phyloP scores from a whole-genome alignment of 2,329 filamentous ascomycete genomes.

The Annulohypoxylon truncatum region DNA sequence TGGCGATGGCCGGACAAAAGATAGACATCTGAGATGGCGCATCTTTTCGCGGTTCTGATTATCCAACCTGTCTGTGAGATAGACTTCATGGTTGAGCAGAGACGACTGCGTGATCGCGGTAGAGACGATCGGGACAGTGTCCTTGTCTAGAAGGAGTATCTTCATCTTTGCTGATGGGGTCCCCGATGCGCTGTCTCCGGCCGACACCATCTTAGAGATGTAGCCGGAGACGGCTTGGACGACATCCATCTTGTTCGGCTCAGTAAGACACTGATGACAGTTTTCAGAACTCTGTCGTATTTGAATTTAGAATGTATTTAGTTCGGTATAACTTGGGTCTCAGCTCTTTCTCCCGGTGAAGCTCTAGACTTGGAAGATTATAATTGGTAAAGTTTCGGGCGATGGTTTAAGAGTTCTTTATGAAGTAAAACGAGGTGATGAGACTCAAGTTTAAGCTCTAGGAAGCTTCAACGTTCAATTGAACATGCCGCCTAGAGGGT shows the following conservation, averaged over 20 bases:
- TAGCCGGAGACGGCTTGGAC: constrained; percentile 93
- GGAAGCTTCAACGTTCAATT: constrained; percentile 12
- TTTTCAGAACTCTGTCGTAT: neutral
- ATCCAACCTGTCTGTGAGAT: constrained; percentile 95
- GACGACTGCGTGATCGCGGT: constrained; percentile 96
- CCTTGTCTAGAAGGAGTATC: constrained; percentile 91
- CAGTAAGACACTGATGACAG: constrained; percentile 8
- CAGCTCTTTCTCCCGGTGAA: neutral
- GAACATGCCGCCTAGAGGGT: constrained; percentile 13
- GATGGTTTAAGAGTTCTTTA: constrained; percentile 6
- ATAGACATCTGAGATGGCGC: constrained; percentile 94
- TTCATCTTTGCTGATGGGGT: constrained; percentile 93
- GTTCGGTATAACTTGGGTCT: neutral
- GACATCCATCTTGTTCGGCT: constrained; percentile 79
- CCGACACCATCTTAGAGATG: constrained; percentile 94
- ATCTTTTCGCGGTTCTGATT: constrained; percentile 94
- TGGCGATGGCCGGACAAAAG: constrained; percentile 90
- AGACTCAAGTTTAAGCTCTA: constrained; percentile 1
- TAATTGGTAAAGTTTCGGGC: neutral
- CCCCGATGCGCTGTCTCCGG: constrained; percentile 75
- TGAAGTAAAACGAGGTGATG: constrained; percentile 1
- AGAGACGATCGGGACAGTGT: constrained; percentile 93
- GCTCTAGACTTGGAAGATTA: neutral
- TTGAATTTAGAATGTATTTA: neutral
- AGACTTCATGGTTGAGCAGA: constrained; percentile 95